Evolutionary conservation across 1,139 yeast species (phyloP), one percentile per base, ranked within the genome.

Genomic region (Ogataea hybrid): DNA sequence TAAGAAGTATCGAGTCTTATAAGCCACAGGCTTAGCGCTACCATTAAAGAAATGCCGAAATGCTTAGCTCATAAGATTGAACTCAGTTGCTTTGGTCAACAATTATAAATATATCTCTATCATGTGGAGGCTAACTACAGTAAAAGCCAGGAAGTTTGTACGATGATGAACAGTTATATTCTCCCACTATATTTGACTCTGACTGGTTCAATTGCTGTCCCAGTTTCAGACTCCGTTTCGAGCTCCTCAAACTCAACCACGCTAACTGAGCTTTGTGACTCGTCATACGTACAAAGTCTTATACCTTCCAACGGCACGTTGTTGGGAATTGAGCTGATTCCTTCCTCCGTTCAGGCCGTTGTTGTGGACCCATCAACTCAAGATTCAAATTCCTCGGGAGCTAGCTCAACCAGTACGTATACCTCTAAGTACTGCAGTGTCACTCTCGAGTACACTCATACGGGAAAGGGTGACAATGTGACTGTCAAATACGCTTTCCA

Each of bases 391-490:
- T 23, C 27, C 5, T 23, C 12, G 6, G 12, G 27, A 23, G 12
- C 34, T n/a, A 6, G 14, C 15, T 28, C 21, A n/a, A 25, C 30
- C 8, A 9, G 17, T 16, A 11, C 25, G 8, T 15, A 27, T 18
- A 23, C 22, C 5, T 18, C 29, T 7, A 17, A 15, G 16, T 39
- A 39, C 29, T 39, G 42, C 12, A 39, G 32, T 23, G 20, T 39
- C 7, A 20, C 38, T 1, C 15, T 33, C 16, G 34, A 28, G 3
- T 39, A 39, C 15, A 28, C 38, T 6, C 42, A 39, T 16, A 8
- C 37, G 5, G 42, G 38, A 16, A 39, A 39, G 23, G 35, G 14
- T 28, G 42, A 39, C 18, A 29, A 6, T 23, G 39, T 34, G 12
- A 28, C 29, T 8, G 25, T 34, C 10, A 28, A 10, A 5, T 39